Evolutionary conservation across 176 grass and related monocot genomes (phyloP), one percentile per base, ranked within the genome.

Genomic region (Oryza meridionalis): DNA sequence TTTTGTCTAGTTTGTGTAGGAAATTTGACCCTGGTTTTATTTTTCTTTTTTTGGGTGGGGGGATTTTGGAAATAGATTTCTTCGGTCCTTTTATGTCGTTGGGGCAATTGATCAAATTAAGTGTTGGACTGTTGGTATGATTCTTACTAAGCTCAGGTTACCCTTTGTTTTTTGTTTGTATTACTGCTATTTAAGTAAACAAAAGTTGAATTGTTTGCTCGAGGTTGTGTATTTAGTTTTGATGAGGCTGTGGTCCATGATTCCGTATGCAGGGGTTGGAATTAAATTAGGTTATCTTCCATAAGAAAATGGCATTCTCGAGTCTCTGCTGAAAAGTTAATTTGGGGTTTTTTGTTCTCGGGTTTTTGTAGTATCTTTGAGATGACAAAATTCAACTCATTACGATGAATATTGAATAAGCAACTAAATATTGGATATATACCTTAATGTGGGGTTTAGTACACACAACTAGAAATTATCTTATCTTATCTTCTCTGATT

Each of bases 31-130:
- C 24, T 42, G 14, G 33, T 21, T 75, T 35, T 14, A 7, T 55
- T 15, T 67, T 40, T 5, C 5, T 35, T 75, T 70, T 84, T 2
- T 43, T 43, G 1, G 11, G 40, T 3, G 29, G 29, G 29, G 29
- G 29, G 29, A 31, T 31, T 31, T 25, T 22, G 63, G 29, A 33
- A 80, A 29, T 8, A 11, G 16, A 50, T 40, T 82, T 69, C 11
- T 84, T 80, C 27, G 7, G 7, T 22, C 50, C 62, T 76, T 80
- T 3, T 55, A 29, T 31, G 29, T 19, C 16, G 7, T 17, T 70
- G 75, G 2, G 58, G 24, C 0, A 44, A 81, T 72, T 45, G 27
- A 50, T 87, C 51, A 75, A 77, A 82, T 38, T 46, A 22, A 21
- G 66, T 58, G 17, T 69, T 58, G 49, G 35, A 21, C 53, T 58